These are phyloP conservation scores for Hortaea werneckii DNA, from an alignment of 2,329 filamentous ascomycete genomes.

Conservation along the genomic window DNA sequence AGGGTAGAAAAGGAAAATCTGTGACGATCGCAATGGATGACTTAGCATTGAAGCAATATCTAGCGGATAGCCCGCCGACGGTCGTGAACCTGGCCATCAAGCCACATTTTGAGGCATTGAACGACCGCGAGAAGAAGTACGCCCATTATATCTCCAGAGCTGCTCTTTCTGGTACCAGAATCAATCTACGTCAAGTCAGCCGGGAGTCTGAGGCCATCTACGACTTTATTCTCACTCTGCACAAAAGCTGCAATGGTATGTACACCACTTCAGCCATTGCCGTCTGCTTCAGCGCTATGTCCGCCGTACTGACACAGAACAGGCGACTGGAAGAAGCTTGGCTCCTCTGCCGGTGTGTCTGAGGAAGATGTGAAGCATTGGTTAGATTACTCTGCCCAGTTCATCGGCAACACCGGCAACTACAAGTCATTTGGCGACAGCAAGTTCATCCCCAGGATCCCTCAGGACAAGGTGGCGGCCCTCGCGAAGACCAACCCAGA, in stretches of 20 bases:
- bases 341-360: slow-evolving; percentile 33
- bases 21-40: slow-evolving; percentile 29
- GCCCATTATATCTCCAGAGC: slow-evolving; percentile 54
- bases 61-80: slow-evolving; percentile 82
- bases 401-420: slow-evolving; percentile 46
- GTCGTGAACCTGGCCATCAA: slow-evolving; percentile 83
- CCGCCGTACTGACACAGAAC: slow-evolving; percentile 4
- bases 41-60: slow-evolving; percentile 54
- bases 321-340: slow-evolving; percentile 40
- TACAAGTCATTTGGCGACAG: slow-evolving; percentile 43
- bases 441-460: slow-evolving; percentile 42
- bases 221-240: slow-evolving; percentile 44
- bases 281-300: not conserved
- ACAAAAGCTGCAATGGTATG: slow-evolving; percentile 32
- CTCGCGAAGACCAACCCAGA: slow-evolving; percentile 32
- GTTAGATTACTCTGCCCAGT: slow-evolving; percentile 35
- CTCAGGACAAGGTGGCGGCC: slow-evolving; percentile 33
- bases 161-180: slow-evolving; percentile 39
- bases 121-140: slow-evolving; percentile 52
- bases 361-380: slow-evolving; percentile 31
- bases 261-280: not conserved
- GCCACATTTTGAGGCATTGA: slow-evolving; percentile 76
- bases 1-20: too few relatives aligned
- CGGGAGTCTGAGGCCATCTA: slow-evolving; percentile 43
- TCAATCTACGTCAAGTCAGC: slow-evolving; percentile 44